Evolutionary conservation across 495 filamentous ascomycete species (phyloP).

Genomic region (Neurospora sp.): DNA sequence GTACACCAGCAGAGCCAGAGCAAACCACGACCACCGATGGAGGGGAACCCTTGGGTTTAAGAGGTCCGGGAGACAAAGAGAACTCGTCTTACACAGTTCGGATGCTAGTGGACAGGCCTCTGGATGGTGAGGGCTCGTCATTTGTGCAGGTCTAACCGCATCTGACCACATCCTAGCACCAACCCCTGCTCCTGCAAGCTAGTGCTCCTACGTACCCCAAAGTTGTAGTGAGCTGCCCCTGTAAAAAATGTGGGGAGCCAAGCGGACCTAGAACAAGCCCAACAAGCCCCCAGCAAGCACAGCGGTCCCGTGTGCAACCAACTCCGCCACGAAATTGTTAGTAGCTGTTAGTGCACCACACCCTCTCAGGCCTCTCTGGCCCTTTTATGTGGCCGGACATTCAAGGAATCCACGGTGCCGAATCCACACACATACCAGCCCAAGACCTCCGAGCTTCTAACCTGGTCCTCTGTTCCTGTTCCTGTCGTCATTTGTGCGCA

Average conservation of each 20-base stretch:
- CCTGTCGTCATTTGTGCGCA: neutral
- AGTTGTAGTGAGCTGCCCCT: neutral
- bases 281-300: neutral
- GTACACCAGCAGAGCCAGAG: neutral
- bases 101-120: neutral
- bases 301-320: neutral
- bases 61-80: neutral
- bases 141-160: neutral
- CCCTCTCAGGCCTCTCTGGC: neutral
- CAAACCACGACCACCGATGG: neutral
- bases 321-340: neutral
- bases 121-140: neutral
- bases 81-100: neutral
- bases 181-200: neutral
- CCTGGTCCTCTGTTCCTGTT: neutral
- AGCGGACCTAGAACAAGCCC: neutral
- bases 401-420: neutral
- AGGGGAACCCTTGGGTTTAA: neutral
- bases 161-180: neutral
- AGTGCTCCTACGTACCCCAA: neutral
- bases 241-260: neutral
- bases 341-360: neutral
- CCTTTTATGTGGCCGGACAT: neutral
- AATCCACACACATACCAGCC: neutral
- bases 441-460: neutral